Evolutionary conservation across 805 yeast species (phyloP).

Genomic region (Grigorovia transvaalensis): DNA sequence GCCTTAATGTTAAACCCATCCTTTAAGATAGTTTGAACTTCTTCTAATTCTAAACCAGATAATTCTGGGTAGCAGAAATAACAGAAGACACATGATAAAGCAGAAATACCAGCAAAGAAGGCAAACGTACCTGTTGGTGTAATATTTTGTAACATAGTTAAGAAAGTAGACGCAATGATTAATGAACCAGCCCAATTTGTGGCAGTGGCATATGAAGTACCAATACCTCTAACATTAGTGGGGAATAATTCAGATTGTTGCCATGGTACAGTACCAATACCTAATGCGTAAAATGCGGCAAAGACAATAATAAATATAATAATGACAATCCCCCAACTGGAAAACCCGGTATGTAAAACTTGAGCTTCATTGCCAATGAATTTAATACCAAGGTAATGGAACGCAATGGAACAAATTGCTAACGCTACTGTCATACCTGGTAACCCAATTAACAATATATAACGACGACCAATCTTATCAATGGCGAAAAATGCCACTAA

Average conservation of each 20-base stretch:
- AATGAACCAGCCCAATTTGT: constrained; percentile 94
- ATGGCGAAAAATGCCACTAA: constrained; percentile 76
- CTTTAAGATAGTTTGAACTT: constrained; percentile 68
- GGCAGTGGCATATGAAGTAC: constrained; percentile 83
- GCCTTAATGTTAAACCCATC: constrained; percentile 81
- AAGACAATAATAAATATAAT: constrained; percentile 76
- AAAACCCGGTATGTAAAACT: constrained; percentile 36
- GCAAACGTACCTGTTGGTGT: constrained; percentile 95
- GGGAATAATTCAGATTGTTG: constrained; percentile 94
- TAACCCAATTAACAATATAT: constrained; percentile 64
- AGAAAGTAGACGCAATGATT: constrained; percentile 80
- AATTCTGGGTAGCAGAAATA: constrained; percentile 88
- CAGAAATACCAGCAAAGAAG: constrained; percentile 75
- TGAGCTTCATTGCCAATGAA: constrained; percentile 41
- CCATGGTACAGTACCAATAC: constrained; percentile 98
- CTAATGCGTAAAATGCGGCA: constrained; percentile 87
- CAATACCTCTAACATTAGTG: constrained; percentile 85
- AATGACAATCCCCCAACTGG: constrained; percentile 82
- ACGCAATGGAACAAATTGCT: constrained; percentile 77
- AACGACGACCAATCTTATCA: constrained; percentile 81
- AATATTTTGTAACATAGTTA: constrained; percentile 86
- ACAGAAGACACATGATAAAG: constrained; percentile 60
- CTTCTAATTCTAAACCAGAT: constrained; percentile 82
- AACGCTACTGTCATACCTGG: constrained; percentile 78
- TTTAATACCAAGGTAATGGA: constrained; percentile 67